Evolutionary conservation across 768 basidiomycete species (phyloP), one percentile per base, ranked within the genome.

Genomic region (Boletus rubescentipes): DNA sequence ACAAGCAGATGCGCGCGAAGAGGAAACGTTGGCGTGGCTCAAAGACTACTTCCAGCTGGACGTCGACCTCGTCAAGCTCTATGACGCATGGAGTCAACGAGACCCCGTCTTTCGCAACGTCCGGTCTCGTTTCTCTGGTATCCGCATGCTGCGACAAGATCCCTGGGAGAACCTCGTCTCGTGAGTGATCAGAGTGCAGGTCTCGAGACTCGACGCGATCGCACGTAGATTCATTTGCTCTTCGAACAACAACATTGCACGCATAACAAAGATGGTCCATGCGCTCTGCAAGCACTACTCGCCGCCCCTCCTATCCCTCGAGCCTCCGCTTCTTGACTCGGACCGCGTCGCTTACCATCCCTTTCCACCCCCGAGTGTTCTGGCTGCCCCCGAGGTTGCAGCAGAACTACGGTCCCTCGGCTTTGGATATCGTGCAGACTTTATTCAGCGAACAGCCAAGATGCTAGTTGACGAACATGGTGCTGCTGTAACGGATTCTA

Each of bases 91-190:
- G 96, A 75, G 82, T 31, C 60, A 63, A 16, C 74, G 78, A 42
- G 97, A 99, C 64, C 74, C 79, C 30, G 84, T 94, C 49, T 97
- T 98, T 67, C 75, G 81, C 21, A 76, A 70, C 35, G 69, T 87
- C 34, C 78, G 78, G 55, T 73, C 79, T 20, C 79, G 87, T 18
- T 90, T 94, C 58, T 69, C 79, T 52, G 97, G 97, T 9, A 90
- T 96, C 41, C 73, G 95, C 49, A 86, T 98, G 54, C 70, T 98
- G 37, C 79, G 91, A 63, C 95, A 98, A 72, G 93, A 96, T 66
- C 92, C 93, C 60, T 98, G 93, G 87, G 96, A 98, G 73, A 95
- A 91, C 63, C 80, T 98, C 29, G 74, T 98, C 40, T 93, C 92
- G 94, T 97, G 70, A 63, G 91, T 83, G 41, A 41, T 49, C 34